phyloP scores from a whole-genome alignment of 768 basidiomycete species.

The Galerina sulciceps region DNA sequence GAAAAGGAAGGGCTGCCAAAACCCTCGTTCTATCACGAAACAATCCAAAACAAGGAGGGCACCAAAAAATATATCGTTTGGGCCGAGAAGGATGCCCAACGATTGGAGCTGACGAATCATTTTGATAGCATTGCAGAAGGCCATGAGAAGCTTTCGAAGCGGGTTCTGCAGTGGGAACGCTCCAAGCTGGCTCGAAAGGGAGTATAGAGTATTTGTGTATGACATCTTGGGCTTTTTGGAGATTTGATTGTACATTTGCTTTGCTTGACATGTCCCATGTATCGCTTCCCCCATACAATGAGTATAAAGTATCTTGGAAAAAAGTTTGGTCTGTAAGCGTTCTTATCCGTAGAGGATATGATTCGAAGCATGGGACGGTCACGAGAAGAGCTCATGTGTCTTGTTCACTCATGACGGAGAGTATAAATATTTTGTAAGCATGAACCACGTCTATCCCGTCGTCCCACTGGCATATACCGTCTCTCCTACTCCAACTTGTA shows the following conservation, averaged over 20 bases:
- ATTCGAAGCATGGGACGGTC: neutral
- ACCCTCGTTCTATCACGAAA: slow-evolving; percentile 39
- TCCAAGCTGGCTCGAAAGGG: slow-evolving; percentile 8
- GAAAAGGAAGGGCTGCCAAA: slow-evolving; percentile 19
- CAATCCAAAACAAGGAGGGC: slow-evolving; percentile 25
- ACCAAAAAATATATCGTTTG: slow-evolving; percentile 42
- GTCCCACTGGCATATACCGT: neutral
- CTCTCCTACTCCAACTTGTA: neutral
- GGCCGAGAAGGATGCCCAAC: slow-evolving; percentile 49
- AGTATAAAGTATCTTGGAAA: neutral
- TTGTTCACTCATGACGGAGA: neutral
- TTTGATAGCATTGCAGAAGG: slow-evolving; percentile 44
- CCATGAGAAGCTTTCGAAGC: slow-evolving; percentile 46
- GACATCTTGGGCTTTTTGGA: neutral
- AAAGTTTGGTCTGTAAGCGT: neutral
- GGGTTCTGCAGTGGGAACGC: slow-evolving; percentile 40
- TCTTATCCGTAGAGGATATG: neutral
- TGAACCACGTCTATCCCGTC: neutral
- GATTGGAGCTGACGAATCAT: slow-evolving; percentile 45
- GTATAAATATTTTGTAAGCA: neutral
- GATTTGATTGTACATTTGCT: neutral
- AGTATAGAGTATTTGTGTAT: neutral
- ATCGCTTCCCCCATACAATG: neutral
- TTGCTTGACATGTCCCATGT: neutral
- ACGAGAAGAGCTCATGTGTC: neutral